A percentile compares a stretch with the other conserved stretches of the same genome.
Evolutionary conservation across 441 rosid genomes (phyloP).

Genomic region (Theobroma grandiflorum): DNA sequence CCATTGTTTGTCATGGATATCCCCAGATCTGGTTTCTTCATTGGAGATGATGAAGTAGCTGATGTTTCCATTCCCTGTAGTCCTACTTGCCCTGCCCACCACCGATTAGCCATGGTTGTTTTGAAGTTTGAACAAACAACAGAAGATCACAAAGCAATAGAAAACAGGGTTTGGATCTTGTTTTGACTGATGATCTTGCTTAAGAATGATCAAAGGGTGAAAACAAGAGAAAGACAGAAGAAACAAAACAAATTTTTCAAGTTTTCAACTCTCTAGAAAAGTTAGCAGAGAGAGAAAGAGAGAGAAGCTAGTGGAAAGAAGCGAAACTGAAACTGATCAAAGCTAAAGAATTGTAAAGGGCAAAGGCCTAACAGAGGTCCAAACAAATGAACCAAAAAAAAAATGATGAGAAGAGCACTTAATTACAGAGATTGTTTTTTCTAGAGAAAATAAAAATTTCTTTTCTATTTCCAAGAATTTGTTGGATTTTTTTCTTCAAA

Average conservation of each 20-base stretch:
- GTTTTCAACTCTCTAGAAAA: constrained; percentile 19
- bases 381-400: not conserved
- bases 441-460: not conserved
- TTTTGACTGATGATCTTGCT: not conserved
- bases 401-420: not conserved
- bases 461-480: constrained; percentile 3
- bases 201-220: not conserved
- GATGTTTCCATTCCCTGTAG: constrained; percentile 66
- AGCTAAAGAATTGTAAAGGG: constrained; percentile 1
- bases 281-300: constrained; percentile 8
- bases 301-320: constrained; percentile 17
- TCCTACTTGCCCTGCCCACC: constrained; percentile 81
- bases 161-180: not conserved
- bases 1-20: constrained; percentile 61
- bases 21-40: constrained; percentile 76
- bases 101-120: constrained; percentile 64
- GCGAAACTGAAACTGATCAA: constrained; percentile 20
- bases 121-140: not conserved
- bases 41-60: constrained; percentile 57
- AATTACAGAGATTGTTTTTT: not conserved
- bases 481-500: not conserved
- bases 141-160: not conserved
- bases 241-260: not conserved
- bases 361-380: not conserved
- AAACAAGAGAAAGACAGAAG: not conserved